Evolutionary conservation across 148 eudicot genomes (phyloP).

Genomic region (Rhododendron kiyosumense): DNA sequence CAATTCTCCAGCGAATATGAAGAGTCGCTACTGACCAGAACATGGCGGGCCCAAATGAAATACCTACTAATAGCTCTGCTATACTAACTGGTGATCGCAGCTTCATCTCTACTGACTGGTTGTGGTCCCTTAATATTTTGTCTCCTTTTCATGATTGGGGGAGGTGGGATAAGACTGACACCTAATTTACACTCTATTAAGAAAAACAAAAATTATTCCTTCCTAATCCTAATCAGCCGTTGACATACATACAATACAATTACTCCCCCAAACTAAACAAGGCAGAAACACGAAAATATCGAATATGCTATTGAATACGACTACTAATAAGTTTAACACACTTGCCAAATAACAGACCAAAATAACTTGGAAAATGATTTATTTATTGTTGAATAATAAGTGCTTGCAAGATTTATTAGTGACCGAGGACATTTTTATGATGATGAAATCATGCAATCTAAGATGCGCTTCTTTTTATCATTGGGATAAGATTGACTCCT

Average conservation of each 20-base stretch:
- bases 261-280: background rate
- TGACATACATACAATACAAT: background rate
- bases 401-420: background rate
- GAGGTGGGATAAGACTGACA: background rate
- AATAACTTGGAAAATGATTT: background rate
- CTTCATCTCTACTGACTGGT: background rate
- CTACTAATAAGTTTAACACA: background rate
- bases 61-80: background rate
- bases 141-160: background rate
- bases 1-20: background rate
- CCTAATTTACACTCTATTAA: background rate
- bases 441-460: background rate
- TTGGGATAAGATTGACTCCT: background rate
- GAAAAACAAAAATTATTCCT: background rate
- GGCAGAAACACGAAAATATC: background rate
- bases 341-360: background rate
- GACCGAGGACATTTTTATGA: background rate
- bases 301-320: background rate
- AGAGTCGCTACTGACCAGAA: background rate
- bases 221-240: background rate
- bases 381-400: background rate
- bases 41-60: background rate
- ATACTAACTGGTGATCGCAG: background rate
- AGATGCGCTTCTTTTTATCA: background rate
- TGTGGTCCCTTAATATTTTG: background rate